Evolutionary conservation across 1,284 basidiomycete genomes (phyloP).

Genomic region (Cryptococcus sp.): DNA sequence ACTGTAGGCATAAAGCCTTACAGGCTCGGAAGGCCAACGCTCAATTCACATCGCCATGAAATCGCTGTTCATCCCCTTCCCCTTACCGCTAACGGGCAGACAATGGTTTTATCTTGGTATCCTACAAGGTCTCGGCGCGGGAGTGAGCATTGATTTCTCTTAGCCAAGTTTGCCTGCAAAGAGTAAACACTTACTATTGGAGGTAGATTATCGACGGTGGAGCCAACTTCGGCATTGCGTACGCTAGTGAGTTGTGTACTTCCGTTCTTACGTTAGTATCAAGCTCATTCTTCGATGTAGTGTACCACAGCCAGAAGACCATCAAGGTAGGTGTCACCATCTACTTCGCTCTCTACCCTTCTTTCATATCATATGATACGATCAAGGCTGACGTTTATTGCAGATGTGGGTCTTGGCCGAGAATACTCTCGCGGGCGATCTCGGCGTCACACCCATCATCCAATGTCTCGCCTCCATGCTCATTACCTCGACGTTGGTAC

Average conservation of each 20-base stretch:
- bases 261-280: not conserved
- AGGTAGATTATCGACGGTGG: constrained; percentile 46
- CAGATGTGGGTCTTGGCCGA: constrained; percentile 52
- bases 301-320: constrained; percentile 43
- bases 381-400: not conserved
- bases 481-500: constrained; percentile 53
- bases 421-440: constrained; percentile 51
- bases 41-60: constrained; percentile 23
- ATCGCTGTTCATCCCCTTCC: constrained; percentile 49
- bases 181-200: constrained; percentile 1
- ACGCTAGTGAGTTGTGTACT: constrained; percentile 37
- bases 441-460: constrained; percentile 53
- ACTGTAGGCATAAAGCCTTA: not conserved
- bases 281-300: constrained; percentile 15
- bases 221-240: constrained; percentile 52
- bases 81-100: constrained; percentile 39
- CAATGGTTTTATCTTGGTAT: constrained; percentile 50
- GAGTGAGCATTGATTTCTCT: constrained; percentile 19
- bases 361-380: not conserved
- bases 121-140: constrained; percentile 45
- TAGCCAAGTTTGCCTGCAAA: not conserved
- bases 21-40: not conserved
- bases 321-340: constrained; percentile 25
- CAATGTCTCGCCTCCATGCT: constrained; percentile 50
- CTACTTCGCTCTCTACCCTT: constrained; percentile 14